Percentiles rank a stretch among this genome's conserved stretches.
Evolutionary conservation across 306 rosid species (phyloP).

Genomic region (Glycine tomentella): DNA sequence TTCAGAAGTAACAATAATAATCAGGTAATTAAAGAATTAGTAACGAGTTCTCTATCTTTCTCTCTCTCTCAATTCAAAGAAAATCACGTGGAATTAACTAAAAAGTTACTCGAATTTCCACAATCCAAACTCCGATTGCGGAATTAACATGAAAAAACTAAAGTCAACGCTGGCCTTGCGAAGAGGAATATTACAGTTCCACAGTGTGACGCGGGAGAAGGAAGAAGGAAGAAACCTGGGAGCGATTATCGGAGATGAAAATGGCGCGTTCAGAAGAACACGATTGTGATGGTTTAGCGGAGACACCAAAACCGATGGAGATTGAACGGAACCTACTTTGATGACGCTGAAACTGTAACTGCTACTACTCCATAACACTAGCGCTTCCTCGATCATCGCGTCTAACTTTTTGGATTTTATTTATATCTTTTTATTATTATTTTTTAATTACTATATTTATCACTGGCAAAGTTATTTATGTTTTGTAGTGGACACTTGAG

Average conservation of each 20-base stretch:
- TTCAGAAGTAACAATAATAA: neutral
- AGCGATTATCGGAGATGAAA: conserved; percentile 29
- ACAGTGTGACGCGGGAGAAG: conserved; percentile 17
- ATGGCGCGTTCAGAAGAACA: conserved; percentile 28
- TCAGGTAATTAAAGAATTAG: neutral
- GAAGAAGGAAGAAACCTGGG: conserved; percentile 53
- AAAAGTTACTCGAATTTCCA: conserved; percentile 4
- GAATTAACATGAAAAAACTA: neutral
- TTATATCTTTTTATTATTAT: too few relatives aligned
- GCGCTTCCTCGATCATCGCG: conserved; percentile 7
- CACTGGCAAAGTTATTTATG: neutral
- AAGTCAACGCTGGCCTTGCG: neutral
- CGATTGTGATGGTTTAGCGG: conserved; percentile 7
- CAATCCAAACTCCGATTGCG: neutral
- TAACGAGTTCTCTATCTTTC: neutral
- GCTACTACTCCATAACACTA: neutral
- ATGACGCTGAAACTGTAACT: conserved; percentile 2
- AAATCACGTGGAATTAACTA: neutral
- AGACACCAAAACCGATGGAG: conserved; percentile 22
- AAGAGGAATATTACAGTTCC: conserved; percentile 8
- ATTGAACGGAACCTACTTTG: conserved; percentile 10
- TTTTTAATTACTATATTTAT: too few relatives aligned
- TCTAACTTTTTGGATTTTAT: neutral
- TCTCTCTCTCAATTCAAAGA: neutral
- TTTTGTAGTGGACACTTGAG: neutral